Conservation (phyloP, 2,329 filamentous ascomycete genomes). For the Capronia americana region DNA sequence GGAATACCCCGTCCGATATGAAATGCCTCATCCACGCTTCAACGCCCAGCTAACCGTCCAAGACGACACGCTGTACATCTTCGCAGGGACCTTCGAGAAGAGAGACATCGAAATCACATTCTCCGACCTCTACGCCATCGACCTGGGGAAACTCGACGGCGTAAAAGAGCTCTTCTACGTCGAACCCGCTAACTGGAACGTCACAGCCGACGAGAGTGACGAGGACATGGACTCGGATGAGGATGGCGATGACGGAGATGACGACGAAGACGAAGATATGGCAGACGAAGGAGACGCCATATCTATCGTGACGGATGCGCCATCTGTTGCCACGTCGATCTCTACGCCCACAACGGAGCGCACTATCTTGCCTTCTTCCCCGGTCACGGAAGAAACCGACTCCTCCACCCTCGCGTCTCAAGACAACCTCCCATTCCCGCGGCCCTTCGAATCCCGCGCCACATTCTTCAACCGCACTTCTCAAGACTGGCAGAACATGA, state of each 20-base stretch:
- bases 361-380: conserved; percentile 41
- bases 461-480: conserved; percentile 92
- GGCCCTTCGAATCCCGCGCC: conserved; percentile 86
- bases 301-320: conserved; percentile 45
- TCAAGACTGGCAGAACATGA: conserved; percentile 85
- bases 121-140: conserved; percentile 90
- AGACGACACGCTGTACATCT: conserved; percentile 90
- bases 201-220: conserved; percentile 68
- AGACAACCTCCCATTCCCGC: conserved; percentile 63
- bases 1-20: conserved; percentile 70
- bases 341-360: conserved; percentile 49
- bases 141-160: conserved; percentile 93
- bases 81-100: conserved; percentile 93
- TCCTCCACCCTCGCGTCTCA: conserved; percentile 42
- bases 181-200: conserved; percentile 84
- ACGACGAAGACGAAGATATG: conserved; percentile 50
- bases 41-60: conserved; percentile 90
- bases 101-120: conserved; percentile 95
- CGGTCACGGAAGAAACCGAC: background rate
- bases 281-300: conserved; percentile 47
- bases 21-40: conserved; percentile 88
- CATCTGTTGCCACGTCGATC: conserved; percentile 29
- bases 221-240: background rate
- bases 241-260: conserved; percentile 37
- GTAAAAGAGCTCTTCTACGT: conserved; percentile 89